Percentiles rank a stretch among this genome's conserved stretches.
phyloP scores from a whole-genome alignment of 768 basidiomycete genomes.

The Lactarius evosmus region DNA sequence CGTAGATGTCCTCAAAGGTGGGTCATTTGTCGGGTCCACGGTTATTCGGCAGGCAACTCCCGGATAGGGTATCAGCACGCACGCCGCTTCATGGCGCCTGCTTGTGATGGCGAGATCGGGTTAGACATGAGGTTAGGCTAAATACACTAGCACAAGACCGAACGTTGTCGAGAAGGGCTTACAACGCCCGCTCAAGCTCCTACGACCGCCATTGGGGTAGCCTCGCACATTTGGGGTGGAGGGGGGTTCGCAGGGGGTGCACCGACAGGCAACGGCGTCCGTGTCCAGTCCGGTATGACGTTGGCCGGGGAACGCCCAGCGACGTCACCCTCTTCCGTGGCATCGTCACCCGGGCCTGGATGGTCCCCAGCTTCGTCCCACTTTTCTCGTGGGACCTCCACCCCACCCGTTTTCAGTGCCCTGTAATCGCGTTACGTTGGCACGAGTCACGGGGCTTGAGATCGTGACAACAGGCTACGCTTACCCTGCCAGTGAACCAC shows the following conservation, averaged over 20 bases:
- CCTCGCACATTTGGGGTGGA: constrained; percentile 19
- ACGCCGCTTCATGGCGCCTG: constrained; percentile 8
- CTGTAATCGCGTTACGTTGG: constrained; percentile 38
- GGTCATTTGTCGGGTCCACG: neutral
- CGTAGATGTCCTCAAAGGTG: neutral
- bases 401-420: constrained; percentile 81
- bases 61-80: neutral
- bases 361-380: constrained; percentile 71
- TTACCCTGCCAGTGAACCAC: constrained; percentile 89
- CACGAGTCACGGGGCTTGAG: neutral
- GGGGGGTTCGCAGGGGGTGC: constrained; percentile 53
- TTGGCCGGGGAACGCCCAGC: constrained; percentile 30
- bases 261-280: constrained; percentile 55
- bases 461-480: constrained; percentile 32
- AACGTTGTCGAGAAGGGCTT: neutral
- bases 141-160: neutral
- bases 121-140: neutral
- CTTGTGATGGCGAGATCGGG: constrained; percentile 8
- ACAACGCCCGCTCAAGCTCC: constrained; percentile 34
- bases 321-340: constrained; percentile 35
- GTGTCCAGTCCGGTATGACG: constrained; percentile 82
- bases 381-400: constrained; percentile 75
- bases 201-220: constrained; percentile 34
- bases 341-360: constrained; percentile 38
- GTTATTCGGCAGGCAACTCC: constrained; percentile 3